Evolutionary conservation across 768 basidiomycete genomes (phyloP), one percentile per base, ranked within the genome.

Genomic region (Phylloporus arenicola): DNA sequence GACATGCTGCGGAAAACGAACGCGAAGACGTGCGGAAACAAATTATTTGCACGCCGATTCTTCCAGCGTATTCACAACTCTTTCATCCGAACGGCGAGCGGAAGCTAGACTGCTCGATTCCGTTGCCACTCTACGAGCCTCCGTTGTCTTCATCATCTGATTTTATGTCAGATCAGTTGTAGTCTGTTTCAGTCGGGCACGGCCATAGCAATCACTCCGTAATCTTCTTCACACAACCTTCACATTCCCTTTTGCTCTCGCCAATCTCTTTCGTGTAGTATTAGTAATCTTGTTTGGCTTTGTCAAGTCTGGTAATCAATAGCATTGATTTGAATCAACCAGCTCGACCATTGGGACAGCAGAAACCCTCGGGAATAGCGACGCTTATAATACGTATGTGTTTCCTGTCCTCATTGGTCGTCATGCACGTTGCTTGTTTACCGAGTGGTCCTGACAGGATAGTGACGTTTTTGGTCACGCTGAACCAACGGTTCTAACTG

Each of bases 41-140:
- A 30, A 45, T 57, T 10, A 65, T 56, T 24, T 58, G 58, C 45
- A 52, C 61, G 5, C 64, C 67, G 13, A 58, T 57, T 38, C 78
- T 88, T 17, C 90, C 89, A 2, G 77, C 83, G 3, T 92, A 92
- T 61, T 88, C 86, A 6, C 86, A 89, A 56, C 72, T 92, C 17
- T 92, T 83, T 68, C 70, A 90, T 60, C 59, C 72, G 16, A 86
- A 87, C 57, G 89, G 90, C 16, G 83, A 88, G 46, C 75, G 76
- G 48, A 86, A 81, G 68, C 72, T 86, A 43, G 87, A 90, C 60
- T 75, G 78, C 53, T 79, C 77, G n/a, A 58, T 44, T 14, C 83
- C 81, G 13, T 68, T 88, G 38, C 88, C 88, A 0, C 70, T 77
- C 20, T 88, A 88, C 60, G 78, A 77, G 14, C 82, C 79, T 48